phyloP scores from a whole-genome alignment of 2,329 filamentous ascomycete species.

The Penicillium sp. region DNA sequence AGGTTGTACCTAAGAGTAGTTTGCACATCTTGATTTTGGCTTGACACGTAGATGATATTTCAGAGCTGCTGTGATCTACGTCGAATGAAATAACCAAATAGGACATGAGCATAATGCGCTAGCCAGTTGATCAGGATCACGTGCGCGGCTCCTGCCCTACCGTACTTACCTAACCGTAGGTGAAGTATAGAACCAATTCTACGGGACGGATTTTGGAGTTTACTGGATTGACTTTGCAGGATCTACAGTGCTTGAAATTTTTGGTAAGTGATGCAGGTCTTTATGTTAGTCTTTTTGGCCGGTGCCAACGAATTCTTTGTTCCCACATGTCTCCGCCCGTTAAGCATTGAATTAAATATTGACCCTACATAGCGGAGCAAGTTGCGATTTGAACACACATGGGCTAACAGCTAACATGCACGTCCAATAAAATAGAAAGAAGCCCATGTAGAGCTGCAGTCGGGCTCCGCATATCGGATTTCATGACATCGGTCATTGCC shows the following conservation, averaged over 20 bases:
- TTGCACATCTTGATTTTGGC: background rate
- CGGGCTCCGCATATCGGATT: background rate
- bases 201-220: background rate
- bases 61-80: background rate
- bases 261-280: background rate
- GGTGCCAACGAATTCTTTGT: background rate
- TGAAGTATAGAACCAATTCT: too few relatives aligned
- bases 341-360: too few relatives aligned
- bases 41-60: too few relatives aligned
- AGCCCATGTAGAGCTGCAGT: background rate
- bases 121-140: background rate
- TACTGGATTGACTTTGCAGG: background rate
- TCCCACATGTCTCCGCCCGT: background rate
- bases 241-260: background rate
- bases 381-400: background rate
- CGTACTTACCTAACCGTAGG: too few relatives aligned
- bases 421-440: background rate
- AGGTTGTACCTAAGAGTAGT: background rate
- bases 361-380: background rate
- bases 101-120: too few relatives aligned
- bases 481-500: conserved; percentile 14
- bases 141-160: background rate
- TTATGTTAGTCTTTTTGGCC: background rate
- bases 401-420: too few relatives aligned
- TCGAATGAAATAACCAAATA: background rate